Evolutionary conservation across 345 rosid species (phyloP).

Genomic region (Boechera stricta): DNA sequence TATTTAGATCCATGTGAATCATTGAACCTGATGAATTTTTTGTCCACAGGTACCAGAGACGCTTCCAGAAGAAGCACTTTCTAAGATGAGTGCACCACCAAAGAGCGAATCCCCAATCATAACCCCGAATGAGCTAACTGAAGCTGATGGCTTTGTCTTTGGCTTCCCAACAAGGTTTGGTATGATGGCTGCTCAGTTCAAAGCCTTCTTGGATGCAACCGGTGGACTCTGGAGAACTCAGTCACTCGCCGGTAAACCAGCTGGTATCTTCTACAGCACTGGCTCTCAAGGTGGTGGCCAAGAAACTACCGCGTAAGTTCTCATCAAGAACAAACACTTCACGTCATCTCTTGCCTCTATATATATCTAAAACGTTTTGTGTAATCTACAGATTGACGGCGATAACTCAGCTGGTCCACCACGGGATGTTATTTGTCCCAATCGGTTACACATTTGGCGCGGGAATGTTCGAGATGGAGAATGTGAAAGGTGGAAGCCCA

Average conservation of each 20-base stretch:
- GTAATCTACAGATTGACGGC: constrained; percentile 74
- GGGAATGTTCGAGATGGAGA: constrained; percentile 96
- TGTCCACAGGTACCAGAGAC: constrained; percentile 81
- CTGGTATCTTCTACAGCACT: constrained; percentile 95
- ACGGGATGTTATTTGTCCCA: constrained; percentile 91
- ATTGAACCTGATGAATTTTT: constrained; percentile 25
- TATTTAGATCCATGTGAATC: constrained; percentile 6
- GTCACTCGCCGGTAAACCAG: constrained; percentile 94
- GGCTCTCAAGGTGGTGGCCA: constrained; percentile 99
- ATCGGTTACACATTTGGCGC: constrained; percentile 96
- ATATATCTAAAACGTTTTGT: background rate
- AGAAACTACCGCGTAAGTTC: constrained; percentile 91
- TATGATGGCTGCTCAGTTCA: constrained; percentile 99
- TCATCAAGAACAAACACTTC: constrained; percentile 13
- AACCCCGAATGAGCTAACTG: constrained; percentile 72
- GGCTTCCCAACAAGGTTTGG: constrained; percentile 99
- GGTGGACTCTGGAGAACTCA: constrained; percentile 97
- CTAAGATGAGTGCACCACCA: constrained; percentile 90
- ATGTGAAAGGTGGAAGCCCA: constrained; percentile 93
- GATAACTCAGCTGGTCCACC: constrained; percentile 95
- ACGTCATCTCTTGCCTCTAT: constrained; percentile 6
- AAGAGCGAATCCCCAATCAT: constrained; percentile 83
- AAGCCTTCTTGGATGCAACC: constrained; percentile 92
- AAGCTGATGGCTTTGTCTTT: constrained; percentile 89
- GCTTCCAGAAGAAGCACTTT: constrained; percentile 78